Percentiles rank a stretch among this genome's conserved stretches.
These are phyloP conservation scores for Fraxinus pennsylvanica DNA, from an alignment of 257 asterid species.

Conservation along the genomic window DNA sequence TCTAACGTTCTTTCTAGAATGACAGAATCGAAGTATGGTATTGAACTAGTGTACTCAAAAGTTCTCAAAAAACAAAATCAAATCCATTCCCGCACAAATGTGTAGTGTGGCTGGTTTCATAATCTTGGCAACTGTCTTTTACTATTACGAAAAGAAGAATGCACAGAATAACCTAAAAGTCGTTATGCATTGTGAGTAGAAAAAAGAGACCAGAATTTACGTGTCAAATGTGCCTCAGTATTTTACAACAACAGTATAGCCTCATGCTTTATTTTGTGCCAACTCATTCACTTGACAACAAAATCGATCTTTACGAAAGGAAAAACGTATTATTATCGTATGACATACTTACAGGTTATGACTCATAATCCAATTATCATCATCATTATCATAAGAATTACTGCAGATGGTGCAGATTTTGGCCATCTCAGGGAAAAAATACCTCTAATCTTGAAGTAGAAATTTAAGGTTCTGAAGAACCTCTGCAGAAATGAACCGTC, in stretches of 20 bases:
- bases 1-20: no score
- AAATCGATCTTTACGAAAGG: conserved; percentile 31
- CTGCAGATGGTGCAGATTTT: not conserved
- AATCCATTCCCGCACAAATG: no score
- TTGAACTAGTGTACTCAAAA: no score
- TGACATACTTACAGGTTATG: conserved; percentile 34
- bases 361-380: conserved; percentile 27
- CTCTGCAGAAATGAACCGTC: conserved; percentile 79
- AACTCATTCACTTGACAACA: conserved; percentile 25
- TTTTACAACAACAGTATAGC: conserved; percentile 21
- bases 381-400: conserved; percentile 21
- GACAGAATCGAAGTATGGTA: no score
- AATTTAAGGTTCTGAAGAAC: conserved; percentile 67
- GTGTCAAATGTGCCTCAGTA: not conserved
- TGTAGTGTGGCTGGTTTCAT: no score
- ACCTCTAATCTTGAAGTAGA: conserved; percentile 61
- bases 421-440: conserved; percentile 4
- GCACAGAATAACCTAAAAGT: no score
- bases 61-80: no score
- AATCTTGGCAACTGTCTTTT: no score
- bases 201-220: no score
- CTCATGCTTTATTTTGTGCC: conserved; percentile 34
- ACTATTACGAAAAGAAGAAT: no score
- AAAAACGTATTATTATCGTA: conserved; percentile 24
- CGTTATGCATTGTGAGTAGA: no score